A percentile compares a stretch with the other conserved stretches of the same genome.
Evolutionary conservation across 108 stramenopile genomes (phyloP).

Genomic region (Cylindrotheca closterium): DNA sequence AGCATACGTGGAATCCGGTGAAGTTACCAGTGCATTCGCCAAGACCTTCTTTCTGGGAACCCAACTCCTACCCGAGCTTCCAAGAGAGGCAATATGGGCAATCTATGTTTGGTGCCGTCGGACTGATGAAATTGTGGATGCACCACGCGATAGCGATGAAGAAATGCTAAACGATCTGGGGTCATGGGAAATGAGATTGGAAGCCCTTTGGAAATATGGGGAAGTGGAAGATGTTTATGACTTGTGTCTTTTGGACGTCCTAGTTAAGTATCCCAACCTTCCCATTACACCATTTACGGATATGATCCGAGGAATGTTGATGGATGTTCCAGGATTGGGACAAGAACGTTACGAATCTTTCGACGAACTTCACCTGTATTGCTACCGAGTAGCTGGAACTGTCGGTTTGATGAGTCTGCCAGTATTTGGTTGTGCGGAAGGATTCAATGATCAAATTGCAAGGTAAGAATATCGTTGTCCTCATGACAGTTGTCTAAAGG

Average conservation of each 20-base stretch:
- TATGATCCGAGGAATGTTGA: conserved; percentile 97
- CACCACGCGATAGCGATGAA: conserved; percentile 72
- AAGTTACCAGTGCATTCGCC: conserved; percentile 92
- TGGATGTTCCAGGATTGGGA: conserved; percentile 94
- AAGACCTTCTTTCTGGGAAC: conserved; percentile 97
- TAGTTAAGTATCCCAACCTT: conserved; percentile 84
- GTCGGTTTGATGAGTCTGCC: conserved; percentile 97
- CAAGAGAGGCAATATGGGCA: conserved; percentile 89
- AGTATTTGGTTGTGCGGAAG: conserved; percentile 86
- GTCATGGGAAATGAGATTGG: conserved; percentile 84
- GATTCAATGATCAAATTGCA: conserved; percentile 78
- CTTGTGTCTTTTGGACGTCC: conserved; percentile 85
- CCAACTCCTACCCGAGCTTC: conserved; percentile 65
- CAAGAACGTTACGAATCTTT: conserved; percentile 92
- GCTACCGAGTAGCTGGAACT: conserved; percentile 97
- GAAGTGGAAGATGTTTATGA: conserved; percentile 92
- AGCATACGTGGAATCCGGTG: conserved; percentile 92
- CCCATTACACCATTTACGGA: conserved; percentile 90
- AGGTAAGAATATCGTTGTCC: conserved; percentile 46
- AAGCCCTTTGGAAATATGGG: conserved; percentile 77
- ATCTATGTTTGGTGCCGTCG: conserved; percentile 98
- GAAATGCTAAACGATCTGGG: conserved; percentile 80
- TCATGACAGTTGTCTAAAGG: too few species aligned
- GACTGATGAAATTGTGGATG: conserved; percentile 97
- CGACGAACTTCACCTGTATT: conserved; percentile 95